A percentile compares a stretch with the other conserved stretches of the same genome.
phyloP scores from a whole-genome alignment of 1,284 basidiomycete species.

The Cystobasidiaceae sp. region DNA sequence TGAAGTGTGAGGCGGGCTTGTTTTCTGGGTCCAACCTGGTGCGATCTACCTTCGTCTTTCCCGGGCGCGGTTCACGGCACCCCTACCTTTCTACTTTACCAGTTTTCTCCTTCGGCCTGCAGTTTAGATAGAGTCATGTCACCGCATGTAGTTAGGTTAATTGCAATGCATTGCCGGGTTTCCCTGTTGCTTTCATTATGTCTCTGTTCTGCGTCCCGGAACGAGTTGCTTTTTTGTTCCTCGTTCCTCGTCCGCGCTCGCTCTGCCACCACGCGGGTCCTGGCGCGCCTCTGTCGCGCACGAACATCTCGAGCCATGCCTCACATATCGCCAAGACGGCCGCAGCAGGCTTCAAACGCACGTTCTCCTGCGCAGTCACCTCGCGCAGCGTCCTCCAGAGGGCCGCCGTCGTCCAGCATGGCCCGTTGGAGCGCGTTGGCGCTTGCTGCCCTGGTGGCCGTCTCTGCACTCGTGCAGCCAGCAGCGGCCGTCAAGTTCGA shows the following conservation, averaged over 20 bases:
- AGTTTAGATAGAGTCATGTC: neutral
- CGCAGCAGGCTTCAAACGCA: no score
- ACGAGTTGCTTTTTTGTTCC: neutral
- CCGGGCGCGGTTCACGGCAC: no score
- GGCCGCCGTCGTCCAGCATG: neutral
- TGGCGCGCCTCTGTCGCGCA: no score
- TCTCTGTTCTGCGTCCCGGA: neutral
- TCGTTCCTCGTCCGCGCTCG: neutral
- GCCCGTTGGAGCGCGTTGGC: neutral
- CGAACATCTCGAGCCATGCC: no score
- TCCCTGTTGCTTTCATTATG: neutral
- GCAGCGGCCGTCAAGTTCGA: conserved; percentile 71
- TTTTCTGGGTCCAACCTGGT: no score
- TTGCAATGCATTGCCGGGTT: neutral
- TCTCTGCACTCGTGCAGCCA: neutral
- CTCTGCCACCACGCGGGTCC: no score
- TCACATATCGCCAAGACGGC: neutral
- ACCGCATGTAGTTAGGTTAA: neutral
- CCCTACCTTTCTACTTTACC: no score
- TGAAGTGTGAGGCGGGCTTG: no score
- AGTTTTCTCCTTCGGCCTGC: neutral
- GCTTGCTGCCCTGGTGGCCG: conserved; percentile 4
- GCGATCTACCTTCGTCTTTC: no score
- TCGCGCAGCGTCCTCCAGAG: neutral
- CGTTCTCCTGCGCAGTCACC: no score